Conservation (phyloP, 345 rosid genomes). For the Rhodamnia argentea region DNA sequence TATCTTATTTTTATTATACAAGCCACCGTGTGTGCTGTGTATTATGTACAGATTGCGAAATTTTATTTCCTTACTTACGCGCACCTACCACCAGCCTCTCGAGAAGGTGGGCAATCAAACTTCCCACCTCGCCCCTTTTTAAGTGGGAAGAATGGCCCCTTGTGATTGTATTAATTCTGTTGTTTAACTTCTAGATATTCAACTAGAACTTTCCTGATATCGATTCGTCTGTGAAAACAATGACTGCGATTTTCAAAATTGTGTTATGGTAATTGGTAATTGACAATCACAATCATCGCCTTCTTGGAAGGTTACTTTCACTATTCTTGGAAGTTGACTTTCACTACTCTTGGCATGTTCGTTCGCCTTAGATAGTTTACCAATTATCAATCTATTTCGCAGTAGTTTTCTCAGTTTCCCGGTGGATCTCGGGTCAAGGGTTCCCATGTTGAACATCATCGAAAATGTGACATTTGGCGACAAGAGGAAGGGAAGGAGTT, state of each 20-base stretch:
- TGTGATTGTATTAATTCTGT: background rate
- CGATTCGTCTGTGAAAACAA: background rate
- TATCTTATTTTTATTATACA: no score
- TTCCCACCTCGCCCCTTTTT: no score
- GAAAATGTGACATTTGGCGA: background rate
- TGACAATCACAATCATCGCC: background rate
- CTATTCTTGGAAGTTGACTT: background rate
- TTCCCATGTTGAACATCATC: background rate
- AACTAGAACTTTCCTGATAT: background rate
- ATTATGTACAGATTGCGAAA: no score
- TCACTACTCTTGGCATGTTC: background rate
- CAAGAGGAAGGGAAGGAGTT: background rate
- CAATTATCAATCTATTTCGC: background rate
- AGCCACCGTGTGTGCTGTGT: no score
- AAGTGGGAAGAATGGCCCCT: no score
- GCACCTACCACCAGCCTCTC: no score
- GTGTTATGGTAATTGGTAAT: background rate
- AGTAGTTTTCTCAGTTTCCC: background rate
- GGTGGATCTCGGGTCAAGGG: background rate
- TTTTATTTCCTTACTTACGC: no score
- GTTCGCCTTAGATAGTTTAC: background rate
- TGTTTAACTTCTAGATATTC: background rate
- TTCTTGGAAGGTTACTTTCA: background rate
- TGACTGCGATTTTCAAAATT: rapidly evolving
- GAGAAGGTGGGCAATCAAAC: no score